A percentile compares a stretch with the other conserved stretches of the same genome.
Evolutionary conservation across 2,329 filamentous ascomycete species (phyloP).

Genomic region (Ophiostoma himal-ulmi): DNA sequence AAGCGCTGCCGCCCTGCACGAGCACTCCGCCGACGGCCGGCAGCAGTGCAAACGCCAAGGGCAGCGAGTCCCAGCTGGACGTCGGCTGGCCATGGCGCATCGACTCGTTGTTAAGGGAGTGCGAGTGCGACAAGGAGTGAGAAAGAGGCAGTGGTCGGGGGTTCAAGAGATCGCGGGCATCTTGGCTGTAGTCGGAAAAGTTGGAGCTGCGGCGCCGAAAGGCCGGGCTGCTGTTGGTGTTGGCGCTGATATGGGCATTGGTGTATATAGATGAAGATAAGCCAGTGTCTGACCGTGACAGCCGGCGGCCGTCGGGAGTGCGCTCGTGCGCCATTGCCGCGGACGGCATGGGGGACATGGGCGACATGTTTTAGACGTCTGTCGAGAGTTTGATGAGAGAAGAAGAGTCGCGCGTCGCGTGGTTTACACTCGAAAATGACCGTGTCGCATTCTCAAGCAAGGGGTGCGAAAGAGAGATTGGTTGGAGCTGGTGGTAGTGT

Average conservation of each 20-base stretch:
- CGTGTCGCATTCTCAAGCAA: constrained; percentile 6
- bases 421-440: background rate
- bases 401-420: background rate
- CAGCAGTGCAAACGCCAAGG: constrained; percentile 74
- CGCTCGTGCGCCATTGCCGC: background rate
- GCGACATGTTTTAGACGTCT: background rate
- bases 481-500: background rate
- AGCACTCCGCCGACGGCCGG: constrained; percentile 80
- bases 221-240: constrained; percentile 25
- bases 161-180: constrained; percentile 65
- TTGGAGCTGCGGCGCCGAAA: constrained; percentile 51
- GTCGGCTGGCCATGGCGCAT: constrained; percentile 44
- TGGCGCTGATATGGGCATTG: background rate
- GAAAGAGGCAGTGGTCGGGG: constrained; percentile 35
- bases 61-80: constrained; percentile 72
- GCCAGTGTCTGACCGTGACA: background rate
- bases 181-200: constrained; percentile 66
- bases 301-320: background rate
- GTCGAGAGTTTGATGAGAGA: background rate
- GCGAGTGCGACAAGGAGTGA: background rate
- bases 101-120: constrained; percentile 29
- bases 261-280: background rate
- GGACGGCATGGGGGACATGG: background rate
- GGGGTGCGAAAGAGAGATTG: background rate
- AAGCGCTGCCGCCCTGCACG: constrained; percentile 74